Evolutionary conservation across 257 asterid species (phyloP).

Genomic region (Solanum sitiens): DNA sequence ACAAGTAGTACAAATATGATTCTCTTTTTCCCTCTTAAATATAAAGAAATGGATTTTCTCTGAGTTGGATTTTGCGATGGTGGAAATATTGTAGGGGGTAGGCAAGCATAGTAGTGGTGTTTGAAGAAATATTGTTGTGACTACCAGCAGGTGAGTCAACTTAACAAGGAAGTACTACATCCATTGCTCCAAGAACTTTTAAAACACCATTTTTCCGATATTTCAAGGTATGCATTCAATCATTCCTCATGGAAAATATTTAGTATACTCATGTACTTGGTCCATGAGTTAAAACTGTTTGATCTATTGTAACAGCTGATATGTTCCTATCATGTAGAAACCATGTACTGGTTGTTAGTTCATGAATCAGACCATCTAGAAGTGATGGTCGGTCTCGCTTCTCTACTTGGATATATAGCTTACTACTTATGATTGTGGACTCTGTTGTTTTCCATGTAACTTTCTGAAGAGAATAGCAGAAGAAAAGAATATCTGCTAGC

Average conservation of each 20-base stretch:
- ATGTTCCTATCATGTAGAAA: not conserved
- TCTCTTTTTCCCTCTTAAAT: not conserved
- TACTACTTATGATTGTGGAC: too few relatives aligned
- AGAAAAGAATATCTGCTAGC: not conserved
- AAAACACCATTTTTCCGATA: conserved; percentile 53
- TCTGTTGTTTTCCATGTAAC: too few relatives aligned
- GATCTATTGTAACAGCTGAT: not conserved
- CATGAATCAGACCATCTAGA: not conserved
- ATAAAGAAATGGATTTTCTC: not conserved
- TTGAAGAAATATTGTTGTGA: conserved; percentile 63
- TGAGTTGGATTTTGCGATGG: not conserved
- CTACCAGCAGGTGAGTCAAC: conserved; percentile 33
- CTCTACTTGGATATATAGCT: not conserved
- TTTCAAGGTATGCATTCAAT: conserved; percentile 37
- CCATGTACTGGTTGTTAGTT: not conserved
- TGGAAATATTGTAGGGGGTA: conserved; percentile 18
- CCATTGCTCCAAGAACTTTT: conserved; percentile 43
- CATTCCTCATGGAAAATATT: not conserved
- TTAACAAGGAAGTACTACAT: conserved; percentile 34
- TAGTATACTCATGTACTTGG: not conserved
- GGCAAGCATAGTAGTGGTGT: conserved; percentile 21
- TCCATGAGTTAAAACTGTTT: not conserved
- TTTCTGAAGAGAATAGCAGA: not conserved
- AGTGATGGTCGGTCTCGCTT: not conserved
- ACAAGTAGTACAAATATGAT: not conserved